Evolutionary conservation across 1,139 yeast species (phyloP), one percentile per base, ranked within the genome.

Genomic region (Sugiyamaella neomexicana): DNA sequence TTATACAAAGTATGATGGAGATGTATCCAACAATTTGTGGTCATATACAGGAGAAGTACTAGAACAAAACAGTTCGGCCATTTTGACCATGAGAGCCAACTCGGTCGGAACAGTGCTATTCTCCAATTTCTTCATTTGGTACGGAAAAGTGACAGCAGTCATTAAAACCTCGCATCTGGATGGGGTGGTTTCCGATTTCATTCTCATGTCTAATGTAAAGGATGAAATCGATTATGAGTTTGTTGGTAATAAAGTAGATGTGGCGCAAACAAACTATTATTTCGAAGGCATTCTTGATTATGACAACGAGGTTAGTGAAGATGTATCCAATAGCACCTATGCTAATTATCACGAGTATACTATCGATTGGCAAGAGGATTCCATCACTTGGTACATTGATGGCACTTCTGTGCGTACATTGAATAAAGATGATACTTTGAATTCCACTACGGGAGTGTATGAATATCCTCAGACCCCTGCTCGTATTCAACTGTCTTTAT

Each of bases 201-300:
- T 90, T 58, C 72, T 89, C 57, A 86, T 83, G 73, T 88, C 96
- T 6, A 89, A 88, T 67, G 91, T 87, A 46, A 84, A 86, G 74
- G 97, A 91, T 75, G 97, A 91, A 78, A 80, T 91, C 65, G 97
- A 91, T 80, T 85, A 74, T 67, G 97, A 91, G 74, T 86, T 82
- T 64, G 84, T 89, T 58, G 98, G 98, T 59, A 80, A 80, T 65
- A 81, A 86, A 67, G 73, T 87, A 65, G 77, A 78, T 25, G 69
- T 73, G 39, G 89, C 84, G 1, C 93, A 91, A 75, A 75, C 91
- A 36, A 91, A 91, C 74, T 90, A 69, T 76, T 91, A 87, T 74
- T 82, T 81, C 69, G 83, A 86, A 68, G 97, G 95, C 70, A 70
- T 75, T 39, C 75, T 84, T 67, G 80, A 87, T 75, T 87, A 83